A percentile compares a stretch with the other conserved stretches of the same genome.
These are phyloP conservation scores for Phytopythium cucurbitacearum DNA, from an alignment of 352 stramenopile genomes.

Conservation along the genomic window DNA sequence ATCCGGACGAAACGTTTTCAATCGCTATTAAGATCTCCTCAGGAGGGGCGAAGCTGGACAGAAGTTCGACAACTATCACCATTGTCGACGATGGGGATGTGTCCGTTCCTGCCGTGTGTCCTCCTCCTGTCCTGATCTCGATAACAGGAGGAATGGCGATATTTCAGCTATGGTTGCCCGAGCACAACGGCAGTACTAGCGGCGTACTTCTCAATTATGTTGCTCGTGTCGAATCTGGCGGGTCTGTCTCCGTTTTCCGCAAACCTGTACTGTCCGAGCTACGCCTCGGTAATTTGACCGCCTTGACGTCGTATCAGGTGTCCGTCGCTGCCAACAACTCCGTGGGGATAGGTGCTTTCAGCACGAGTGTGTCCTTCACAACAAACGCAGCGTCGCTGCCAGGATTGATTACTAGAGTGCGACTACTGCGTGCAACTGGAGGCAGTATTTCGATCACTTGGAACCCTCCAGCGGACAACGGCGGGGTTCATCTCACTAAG, in stretches of 20 bases:
- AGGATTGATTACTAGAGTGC: slow-evolving; percentile 14
- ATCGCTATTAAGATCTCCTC: slow-evolving; percentile 20
- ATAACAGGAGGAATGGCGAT: slow-evolving; percentile 38
- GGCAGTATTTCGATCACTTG: slow-evolving; percentile 39
- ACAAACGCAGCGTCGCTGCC: slow-evolving; percentile 36
- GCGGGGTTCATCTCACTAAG: slow-evolving; percentile 48
- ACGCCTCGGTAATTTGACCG: slow-evolving; percentile 26
- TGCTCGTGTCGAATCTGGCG: slow-evolving; percentile 21
- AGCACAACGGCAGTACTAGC: slow-evolving; percentile 46
- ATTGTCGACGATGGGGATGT: slow-evolving; percentile 57
- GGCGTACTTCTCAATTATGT: slow-evolving; percentile 29
- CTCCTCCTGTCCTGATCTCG: slow-evolving; percentile 11
- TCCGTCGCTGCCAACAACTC: slow-evolving; percentile 32
- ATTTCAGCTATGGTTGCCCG: slow-evolving; percentile 22
- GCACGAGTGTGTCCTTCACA: slow-evolving; percentile 23
- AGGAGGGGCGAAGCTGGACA: slow-evolving; percentile 19
- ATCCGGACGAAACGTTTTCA: slow-evolving; percentile 45
- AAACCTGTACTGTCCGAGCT: slow-evolving; percentile 6
- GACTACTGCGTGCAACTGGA: slow-evolving; percentile 19
- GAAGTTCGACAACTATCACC: slow-evolving; percentile 17
- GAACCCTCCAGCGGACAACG: slow-evolving; percentile 37
- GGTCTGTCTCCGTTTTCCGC: slow-evolving; percentile 7
- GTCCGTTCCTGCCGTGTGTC: slow-evolving; percentile 24
- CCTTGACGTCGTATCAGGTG: slow-evolving; percentile 30
- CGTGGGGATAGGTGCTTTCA: slow-evolving; percentile 28